phyloP scores from a whole-genome alignment of 2,329 filamentous ascomycete genomes.

The Fonsecaea multimorphosa region DNA sequence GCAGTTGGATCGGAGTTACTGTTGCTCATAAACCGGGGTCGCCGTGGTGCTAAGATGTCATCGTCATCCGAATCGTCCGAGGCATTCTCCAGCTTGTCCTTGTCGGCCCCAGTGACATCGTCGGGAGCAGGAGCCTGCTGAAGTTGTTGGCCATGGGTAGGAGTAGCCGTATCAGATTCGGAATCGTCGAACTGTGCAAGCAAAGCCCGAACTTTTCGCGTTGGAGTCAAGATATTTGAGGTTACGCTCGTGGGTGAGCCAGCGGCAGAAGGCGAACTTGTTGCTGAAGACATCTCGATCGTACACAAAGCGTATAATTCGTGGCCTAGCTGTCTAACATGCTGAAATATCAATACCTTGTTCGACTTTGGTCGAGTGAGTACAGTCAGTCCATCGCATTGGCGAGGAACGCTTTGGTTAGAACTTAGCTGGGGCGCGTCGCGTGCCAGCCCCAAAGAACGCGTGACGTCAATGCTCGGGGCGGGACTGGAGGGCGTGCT shows the following conservation, averaged over 20 bases:
- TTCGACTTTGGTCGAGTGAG: background rate
- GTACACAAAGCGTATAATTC: background rate
- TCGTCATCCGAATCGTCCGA: slow-evolving; percentile 53
- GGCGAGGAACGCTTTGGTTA: background rate
- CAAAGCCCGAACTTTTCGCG: slow-evolving; percentile 57
- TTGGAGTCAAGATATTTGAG: slow-evolving; percentile 41
- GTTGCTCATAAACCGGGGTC: background rate
- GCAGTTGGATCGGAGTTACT: background rate
- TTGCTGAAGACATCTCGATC: slow-evolving; percentile 27
- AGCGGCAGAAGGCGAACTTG: slow-evolving; percentile 20
- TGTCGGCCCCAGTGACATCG: background rate
- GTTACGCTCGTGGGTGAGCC: slow-evolving; percentile 20
- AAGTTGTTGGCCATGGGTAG: background rate
- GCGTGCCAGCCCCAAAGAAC: background rate
- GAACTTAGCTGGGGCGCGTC: background rate
- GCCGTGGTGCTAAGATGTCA: slow-evolving; percentile 40
- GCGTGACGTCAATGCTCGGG: background rate
- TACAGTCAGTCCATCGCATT: background rate
- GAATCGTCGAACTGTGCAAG: slow-evolving; percentile 57
- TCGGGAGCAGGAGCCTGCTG: background rate
- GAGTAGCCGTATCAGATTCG: slow-evolving; percentile 47
- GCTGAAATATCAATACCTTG: background rate
- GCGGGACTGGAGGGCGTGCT: background rate
- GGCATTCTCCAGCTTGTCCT: background rate
- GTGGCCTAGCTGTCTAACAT: background rate